Conservation (phyloP, 805 yeast genomes). For the Saturnispora gosingensis region DNA sequence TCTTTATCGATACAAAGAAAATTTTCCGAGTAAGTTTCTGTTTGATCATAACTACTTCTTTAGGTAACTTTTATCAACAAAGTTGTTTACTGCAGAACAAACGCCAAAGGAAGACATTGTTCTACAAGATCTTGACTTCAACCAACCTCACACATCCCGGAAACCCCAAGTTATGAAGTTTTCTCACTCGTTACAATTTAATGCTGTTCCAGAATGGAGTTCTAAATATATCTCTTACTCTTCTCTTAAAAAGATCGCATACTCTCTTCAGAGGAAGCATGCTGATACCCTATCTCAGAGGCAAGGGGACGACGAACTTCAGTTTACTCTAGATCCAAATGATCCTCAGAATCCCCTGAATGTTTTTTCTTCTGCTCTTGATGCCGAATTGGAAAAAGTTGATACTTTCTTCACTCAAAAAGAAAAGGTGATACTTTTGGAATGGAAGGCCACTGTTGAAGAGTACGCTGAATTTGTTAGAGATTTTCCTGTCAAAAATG, state of each 20-base stretch:
- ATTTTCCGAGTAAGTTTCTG: neutral
- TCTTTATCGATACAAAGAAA: neutral
- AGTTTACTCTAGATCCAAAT: slow-evolving; percentile 26
- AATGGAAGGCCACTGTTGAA: slow-evolving; percentile 45
- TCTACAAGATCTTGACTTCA: slow-evolving; percentile 3
- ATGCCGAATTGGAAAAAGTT: slow-evolving; percentile 67
- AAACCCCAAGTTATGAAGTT: slow-evolving; percentile 58
- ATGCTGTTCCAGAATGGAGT: slow-evolving; percentile 98
- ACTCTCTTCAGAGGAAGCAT: slow-evolving; percentile 65
- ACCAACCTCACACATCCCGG: neutral
- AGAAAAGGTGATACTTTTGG: slow-evolving; percentile 47
- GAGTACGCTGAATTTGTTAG: slow-evolving; percentile 58
- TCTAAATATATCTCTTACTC: slow-evolving; percentile 87
- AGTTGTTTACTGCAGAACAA: neutral
- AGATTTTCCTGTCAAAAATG: slow-evolving; percentile 20
- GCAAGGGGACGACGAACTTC: slow-evolving; percentile 20
- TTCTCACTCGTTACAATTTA: slow-evolving; percentile 88
- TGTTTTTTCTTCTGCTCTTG: slow-evolving; percentile 63
- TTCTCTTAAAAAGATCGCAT: slow-evolving; percentile 74
- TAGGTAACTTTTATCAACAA: neutral
- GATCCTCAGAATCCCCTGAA: slow-evolving; percentile 37
- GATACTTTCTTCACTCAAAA: slow-evolving; percentile 64
- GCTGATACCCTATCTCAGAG: slow-evolving; percentile 22
- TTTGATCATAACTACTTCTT: neutral
- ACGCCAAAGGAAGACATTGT: neutral